Percentiles rank a stretch among this genome's conserved stretches.
Evolutionary conservation across 495 filamentous ascomycete species (phyloP).

Genomic region (Chaetomium cochliodes): DNA sequence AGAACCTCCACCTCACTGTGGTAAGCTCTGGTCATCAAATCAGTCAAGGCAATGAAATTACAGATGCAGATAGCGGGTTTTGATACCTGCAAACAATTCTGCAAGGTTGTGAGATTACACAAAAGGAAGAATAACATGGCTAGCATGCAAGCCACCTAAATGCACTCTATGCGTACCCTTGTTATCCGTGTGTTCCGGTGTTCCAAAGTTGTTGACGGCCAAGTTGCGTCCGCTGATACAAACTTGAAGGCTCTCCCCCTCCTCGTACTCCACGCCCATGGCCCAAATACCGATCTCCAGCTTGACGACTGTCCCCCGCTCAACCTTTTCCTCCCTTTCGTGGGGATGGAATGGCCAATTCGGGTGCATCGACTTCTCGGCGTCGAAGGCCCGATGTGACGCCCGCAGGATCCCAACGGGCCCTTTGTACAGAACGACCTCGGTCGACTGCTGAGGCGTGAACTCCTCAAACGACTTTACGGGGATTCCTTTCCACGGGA

Average conservation of each 20-base stretch:
- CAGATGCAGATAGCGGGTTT: too few species aligned
- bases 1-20: too few species aligned
- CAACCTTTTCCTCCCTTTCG: slow-evolving; percentile 4
- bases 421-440: slow-evolving; percentile 12
- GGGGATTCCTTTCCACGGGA: slow-evolving; percentile 5
- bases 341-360: slow-evolving; percentile 11
- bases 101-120: not conserved
- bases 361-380: slow-evolving; percentile 1
- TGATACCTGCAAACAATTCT: too few species aligned
- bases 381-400: slow-evolving; percentile 3
- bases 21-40: too few species aligned
- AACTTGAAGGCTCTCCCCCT: slow-evolving; percentile 7
- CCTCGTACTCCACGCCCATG: slow-evolving; percentile 8
- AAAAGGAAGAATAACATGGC: slow-evolving; percentile 4
- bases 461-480: slow-evolving; percentile 9
- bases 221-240: slow-evolving; percentile 7
- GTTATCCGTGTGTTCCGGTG: slow-evolving; percentile 6
- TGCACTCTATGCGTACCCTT: not conserved
- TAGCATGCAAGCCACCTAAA: too few species aligned
- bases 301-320: slow-evolving; percentile 7
- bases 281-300: slow-evolving; percentile 12
- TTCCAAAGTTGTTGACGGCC: slow-evolving; percentile 12
- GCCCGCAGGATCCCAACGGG: slow-evolving; percentile 5
- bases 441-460: slow-evolving; percentile 2
- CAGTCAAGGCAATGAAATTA: too few species aligned